Percentiles rank a stretch among this genome's conserved stretches.
These are phyloP conservation scores for Eimeria maxima DNA, from an alignment of 169 alveolate genomes.

Conservation along the genomic window DNA sequence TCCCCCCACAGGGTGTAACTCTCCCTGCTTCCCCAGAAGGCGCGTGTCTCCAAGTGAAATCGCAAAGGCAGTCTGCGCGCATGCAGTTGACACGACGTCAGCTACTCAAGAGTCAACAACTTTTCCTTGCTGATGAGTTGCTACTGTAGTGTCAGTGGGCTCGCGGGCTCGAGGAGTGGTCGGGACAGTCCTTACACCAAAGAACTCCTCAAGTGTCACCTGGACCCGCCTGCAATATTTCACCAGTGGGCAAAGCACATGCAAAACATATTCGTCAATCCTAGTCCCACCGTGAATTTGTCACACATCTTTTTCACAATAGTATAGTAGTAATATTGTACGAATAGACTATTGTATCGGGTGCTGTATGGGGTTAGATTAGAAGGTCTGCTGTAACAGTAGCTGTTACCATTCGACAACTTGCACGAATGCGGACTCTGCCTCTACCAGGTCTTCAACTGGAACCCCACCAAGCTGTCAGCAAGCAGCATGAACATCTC, in stretches of 20 bases:
- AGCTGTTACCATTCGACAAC: slow-evolving; percentile 65
- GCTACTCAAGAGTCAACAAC: not conserved
- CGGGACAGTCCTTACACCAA: slow-evolving; percentile 41
- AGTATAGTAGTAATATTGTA: not conserved
- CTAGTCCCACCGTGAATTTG: not conserved
- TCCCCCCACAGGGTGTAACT: slow-evolving; percentile 41
- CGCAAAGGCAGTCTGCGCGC: slow-evolving; percentile 69
- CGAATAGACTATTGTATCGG: not conserved
- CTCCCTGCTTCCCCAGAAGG: slow-evolving; percentile 73
- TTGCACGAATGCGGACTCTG: slow-evolving; percentile 74
- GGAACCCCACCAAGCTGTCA: slow-evolving; percentile 70
- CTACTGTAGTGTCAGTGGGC: not conserved
- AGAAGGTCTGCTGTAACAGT: not conserved
- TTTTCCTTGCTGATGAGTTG: not conserved
- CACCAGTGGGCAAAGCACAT: not conserved
- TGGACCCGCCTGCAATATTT: slow-evolving; percentile 65
- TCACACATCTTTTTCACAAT: not conserved
- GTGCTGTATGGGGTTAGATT: not conserved
- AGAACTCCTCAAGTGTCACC: slow-evolving; percentile 71
- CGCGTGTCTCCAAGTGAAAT: slow-evolving; percentile 65
- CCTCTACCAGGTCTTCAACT: slow-evolving; percentile 65
- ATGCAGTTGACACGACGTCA: not conserved
- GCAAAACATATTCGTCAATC: not conserved
- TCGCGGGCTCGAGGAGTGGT: not conserved
- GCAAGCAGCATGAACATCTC: slow-evolving; percentile 15